A percentile compares a stretch with the other conserved stretches of the same genome.
Conservation (phyloP, 805 yeast species). For the Suhomyces canberraensis region DNA sequence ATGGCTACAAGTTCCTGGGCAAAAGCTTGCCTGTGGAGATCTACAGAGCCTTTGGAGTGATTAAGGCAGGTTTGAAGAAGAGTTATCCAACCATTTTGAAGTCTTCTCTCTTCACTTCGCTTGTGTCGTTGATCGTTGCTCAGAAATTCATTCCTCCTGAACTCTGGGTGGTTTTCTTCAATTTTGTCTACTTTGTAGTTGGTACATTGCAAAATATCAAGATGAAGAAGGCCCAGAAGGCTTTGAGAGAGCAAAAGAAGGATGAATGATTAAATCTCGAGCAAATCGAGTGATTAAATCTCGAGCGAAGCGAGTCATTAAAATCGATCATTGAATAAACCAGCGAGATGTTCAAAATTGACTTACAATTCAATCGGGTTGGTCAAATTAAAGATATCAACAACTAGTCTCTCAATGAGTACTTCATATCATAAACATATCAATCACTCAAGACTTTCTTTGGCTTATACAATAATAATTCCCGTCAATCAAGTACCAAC, state of each 20-base stretch:
- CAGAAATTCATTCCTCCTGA: slow-evolving; percentile 57
- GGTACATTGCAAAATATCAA: slow-evolving; percentile 62
- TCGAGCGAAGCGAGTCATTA: too few relatives aligned
- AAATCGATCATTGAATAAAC: too few relatives aligned
- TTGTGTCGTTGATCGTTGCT: slow-evolving; percentile 50
- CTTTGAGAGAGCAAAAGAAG: slow-evolving; percentile 8
- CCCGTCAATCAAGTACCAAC: too few relatives aligned
- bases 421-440: too few relatives aligned
- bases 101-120: slow-evolving; percentile 53
- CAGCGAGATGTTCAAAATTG: too few relatives aligned
- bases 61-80: slow-evolving; percentile 33
- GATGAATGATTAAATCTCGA: slow-evolving; percentile 3
- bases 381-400: too few relatives aligned
- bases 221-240: slow-evolving; percentile 39
- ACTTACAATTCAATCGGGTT: too few relatives aligned
- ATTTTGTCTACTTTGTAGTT: slow-evolving; percentile 52
- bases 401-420: too few relatives aligned
- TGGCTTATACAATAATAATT: too few relatives aligned
- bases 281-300: too few relatives aligned
- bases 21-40: slow-evolving; percentile 8
- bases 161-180: slow-evolving; percentile 64
- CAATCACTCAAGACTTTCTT: too few relatives aligned
- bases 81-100: slow-evolving; percentile 47
- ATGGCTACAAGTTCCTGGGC: slow-evolving; percentile 26
- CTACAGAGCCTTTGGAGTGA: slow-evolving; percentile 10